Evolutionary conservation across 305 asterid genomes (phyloP), one percentile per base, ranked within the genome.

Genomic region (Petunia hybrid): DNA sequence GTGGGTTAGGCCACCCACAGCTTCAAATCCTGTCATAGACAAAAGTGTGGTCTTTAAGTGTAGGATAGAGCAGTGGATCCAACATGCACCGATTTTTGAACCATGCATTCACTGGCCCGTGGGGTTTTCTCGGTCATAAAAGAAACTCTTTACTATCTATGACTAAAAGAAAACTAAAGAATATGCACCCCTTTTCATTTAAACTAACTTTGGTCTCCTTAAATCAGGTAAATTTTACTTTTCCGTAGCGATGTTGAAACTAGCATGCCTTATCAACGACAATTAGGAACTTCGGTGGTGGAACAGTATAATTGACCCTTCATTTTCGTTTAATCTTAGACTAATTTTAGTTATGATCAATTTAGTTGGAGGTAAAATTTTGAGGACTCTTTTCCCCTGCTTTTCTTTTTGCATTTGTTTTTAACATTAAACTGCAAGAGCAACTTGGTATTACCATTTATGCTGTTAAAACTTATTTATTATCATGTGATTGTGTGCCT

Each of bases 401-500:
- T 55, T 57, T 76, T 76, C 10, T 9, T 61, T 76, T 76, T 57
- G 80, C 69, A 56, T 76, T 59, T 59, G 31, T 56, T 76, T 59
- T 76, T 76, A 59, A 16, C 80, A n/a, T 40, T 59, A 45, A 40
- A 56, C 40, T 40, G n/a, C 16, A 0, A 39, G 16, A 76, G 40
- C 69, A 76, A 76, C 55, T 57, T 76, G 56, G 40, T 43, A 16
- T 10, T 61, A 59, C 55, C 53, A 57, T 56, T 60, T 43, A 77
- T 41, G 70, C 6, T 76, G 62, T 42, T 63, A 74, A 73, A 59
- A 80, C 76, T 60, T 81, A 65, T 65, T 56, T 79, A 80, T 57
- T 39, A 82, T 69, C 53, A 8, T 68, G 22, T 81, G 31, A 55
- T 61, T 88, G 60, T 81, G 83, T 42, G 14, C 84, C 46, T 89